These are phyloP conservation scores for Ophiostoma australiae DNA, from an alignment of 2,329 filamentous ascomycete genomes.

Conservation along the genomic window DNA sequence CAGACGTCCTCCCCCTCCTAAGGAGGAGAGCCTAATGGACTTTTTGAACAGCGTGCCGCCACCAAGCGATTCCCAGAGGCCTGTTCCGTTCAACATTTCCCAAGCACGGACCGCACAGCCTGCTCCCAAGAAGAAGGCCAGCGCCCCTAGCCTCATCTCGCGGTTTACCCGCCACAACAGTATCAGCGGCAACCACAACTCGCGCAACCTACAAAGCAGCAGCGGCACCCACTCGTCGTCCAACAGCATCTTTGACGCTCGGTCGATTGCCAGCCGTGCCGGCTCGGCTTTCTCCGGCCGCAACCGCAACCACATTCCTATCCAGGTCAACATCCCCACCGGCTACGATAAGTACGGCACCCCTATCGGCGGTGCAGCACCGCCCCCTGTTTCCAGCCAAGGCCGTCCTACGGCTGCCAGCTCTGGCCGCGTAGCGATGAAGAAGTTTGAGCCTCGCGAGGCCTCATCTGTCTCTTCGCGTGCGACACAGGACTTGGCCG, in stretches of 20 bases:
- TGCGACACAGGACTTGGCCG: conserved; percentile 64
- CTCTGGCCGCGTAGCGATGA: conserved; percentile 46
- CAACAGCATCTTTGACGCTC: conserved; percentile 32
- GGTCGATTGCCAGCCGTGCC: conserved; percentile 40
- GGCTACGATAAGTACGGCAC: conserved; percentile 31
- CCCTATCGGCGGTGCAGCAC: not conserved
- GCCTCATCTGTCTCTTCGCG: conserved; percentile 39
- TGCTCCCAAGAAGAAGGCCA: conserved; percentile 58
- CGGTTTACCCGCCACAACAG: conserved; percentile 43
- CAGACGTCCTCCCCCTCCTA: conserved; percentile 41
- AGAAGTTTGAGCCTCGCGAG: conserved; percentile 55
- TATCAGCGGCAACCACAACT: conserved; percentile 19
- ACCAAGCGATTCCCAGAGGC: conserved; percentile 45
- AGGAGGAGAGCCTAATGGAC: conserved; percentile 67
- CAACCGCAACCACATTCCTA: conserved; percentile 46
- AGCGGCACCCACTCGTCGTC: conserved; percentile 10
- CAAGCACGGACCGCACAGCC: conserved; percentile 33
- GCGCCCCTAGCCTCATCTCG: conserved; percentile 57
- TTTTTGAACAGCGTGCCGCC: conserved; percentile 68
- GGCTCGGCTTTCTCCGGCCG: conserved; percentile 29
- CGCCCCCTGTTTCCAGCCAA: not conserved
- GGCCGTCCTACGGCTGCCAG: not conserved
- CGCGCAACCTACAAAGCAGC: conserved; percentile 26
- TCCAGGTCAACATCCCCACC: conserved; percentile 47
- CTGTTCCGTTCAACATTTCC: conserved; percentile 35